These are phyloP conservation scores for Dactylorhiza incarnata DNA, from an alignment of 106 monocot species.

Conservation along the genomic window DNA sequence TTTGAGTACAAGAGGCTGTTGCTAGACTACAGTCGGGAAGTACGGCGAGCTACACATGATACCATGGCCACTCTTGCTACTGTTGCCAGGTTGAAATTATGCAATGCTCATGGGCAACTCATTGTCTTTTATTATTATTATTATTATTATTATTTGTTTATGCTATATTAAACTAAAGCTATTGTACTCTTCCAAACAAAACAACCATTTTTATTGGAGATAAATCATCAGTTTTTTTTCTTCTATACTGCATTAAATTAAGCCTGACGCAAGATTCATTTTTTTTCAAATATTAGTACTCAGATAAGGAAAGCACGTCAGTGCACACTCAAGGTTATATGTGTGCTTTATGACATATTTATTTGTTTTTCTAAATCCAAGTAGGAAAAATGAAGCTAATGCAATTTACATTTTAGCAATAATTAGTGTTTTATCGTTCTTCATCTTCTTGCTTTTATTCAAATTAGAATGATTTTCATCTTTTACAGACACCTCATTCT, in stretches of 20 bases:
- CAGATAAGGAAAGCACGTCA: too few species aligned
- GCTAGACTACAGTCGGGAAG: slow-evolving; percentile 89
- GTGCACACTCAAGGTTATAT: not conserved
- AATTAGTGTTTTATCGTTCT: not conserved
- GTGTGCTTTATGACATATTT: not conserved
- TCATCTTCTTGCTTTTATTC: not conserved
- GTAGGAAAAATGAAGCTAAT: not conserved
- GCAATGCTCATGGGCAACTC: not conserved
- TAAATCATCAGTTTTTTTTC: too few species aligned
- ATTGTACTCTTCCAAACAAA: not conserved
- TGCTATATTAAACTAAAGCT: not conserved
- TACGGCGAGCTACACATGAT: slow-evolving; percentile 85
- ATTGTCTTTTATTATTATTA: not conserved
- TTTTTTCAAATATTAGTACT: too few species aligned
- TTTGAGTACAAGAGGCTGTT: slow-evolving; percentile 95
- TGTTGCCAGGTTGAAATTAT: slow-evolving; percentile 47
- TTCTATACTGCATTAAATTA: too few species aligned
- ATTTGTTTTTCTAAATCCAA: not conserved
- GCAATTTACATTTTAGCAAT: not conserved
- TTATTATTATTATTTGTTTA: too few species aligned
- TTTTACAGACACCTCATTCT: not conserved
- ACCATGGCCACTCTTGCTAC: slow-evolving; percentile 68
- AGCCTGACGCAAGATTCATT: too few species aligned
- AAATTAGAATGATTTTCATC: not conserved
- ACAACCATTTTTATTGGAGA: too few species aligned